These are phyloP conservation scores for Periconia sp. DNA, from an alignment of 2,329 filamentous ascomycete genomes.

Conservation along the genomic window DNA sequence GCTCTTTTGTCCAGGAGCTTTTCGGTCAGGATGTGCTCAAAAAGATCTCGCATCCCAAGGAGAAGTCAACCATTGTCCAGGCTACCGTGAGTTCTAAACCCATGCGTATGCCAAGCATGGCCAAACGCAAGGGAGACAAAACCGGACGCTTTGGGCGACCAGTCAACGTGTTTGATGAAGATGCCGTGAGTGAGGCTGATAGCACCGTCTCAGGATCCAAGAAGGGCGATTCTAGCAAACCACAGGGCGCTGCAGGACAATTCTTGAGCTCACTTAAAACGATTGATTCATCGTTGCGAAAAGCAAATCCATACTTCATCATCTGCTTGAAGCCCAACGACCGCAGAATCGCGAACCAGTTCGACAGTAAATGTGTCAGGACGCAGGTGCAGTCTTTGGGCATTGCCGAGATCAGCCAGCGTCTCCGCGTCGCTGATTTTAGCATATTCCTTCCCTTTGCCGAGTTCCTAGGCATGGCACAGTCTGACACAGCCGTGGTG, in stretches of 20 bases:
- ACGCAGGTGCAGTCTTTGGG: slow-evolving; percentile 94
- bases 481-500: slow-evolving; percentile 80
- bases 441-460: slow-evolving; percentile 93
- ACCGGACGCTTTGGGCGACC: slow-evolving; percentile 50
- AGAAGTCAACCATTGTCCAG: slow-evolving; percentile 89
- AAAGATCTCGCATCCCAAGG: slow-evolving; percentile 89
- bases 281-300: slow-evolving; percentile 82
- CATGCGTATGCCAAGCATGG: slow-evolving; percentile 87
- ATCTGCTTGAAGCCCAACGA: slow-evolving; percentile 98
- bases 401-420: slow-evolving; percentile 94
- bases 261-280: slow-evolving; percentile 89
- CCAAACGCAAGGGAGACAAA: slow-evolving; percentile 71
- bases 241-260: slow-evolving; percentile 89
- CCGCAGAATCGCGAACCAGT: slow-evolving; percentile 94
- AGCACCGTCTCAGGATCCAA: slow-evolving; percentile 47
- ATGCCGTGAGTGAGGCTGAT: slow-evolving; percentile 48
- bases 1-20: slow-evolving; percentile 82
- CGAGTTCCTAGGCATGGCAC: slow-evolving; percentile 88
- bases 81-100: slow-evolving; percentile 96
- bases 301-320: slow-evolving; percentile 92
- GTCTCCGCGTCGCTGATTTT: slow-evolving; percentile 90
- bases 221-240: slow-evolving; percentile 47
- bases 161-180: slow-evolving; percentile 47
- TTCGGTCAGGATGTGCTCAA: slow-evolving; percentile 96
- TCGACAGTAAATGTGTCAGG: slow-evolving; percentile 97